Percentiles rank a stretch among this genome's conserved stretches.
phyloP scores from a whole-genome alignment of 164 flowering plant species.

The Euptelea pleiosperma region DNA sequence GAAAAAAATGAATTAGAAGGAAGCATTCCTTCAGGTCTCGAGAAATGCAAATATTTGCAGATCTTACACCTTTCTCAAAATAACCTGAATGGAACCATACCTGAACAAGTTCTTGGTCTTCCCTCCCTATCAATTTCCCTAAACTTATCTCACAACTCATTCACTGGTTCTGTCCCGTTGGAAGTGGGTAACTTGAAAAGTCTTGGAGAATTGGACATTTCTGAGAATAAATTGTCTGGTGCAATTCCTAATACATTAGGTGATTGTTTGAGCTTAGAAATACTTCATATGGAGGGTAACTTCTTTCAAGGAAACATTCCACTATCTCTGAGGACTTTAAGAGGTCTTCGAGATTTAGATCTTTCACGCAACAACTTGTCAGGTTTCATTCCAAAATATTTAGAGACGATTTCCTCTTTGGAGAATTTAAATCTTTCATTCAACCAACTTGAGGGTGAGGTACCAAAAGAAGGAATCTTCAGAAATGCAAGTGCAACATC shows the following conservation, averaged over 20 bases:
- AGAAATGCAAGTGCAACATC: neutral
- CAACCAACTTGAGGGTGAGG: conserved; percentile 5
- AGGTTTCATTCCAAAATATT: neutral
- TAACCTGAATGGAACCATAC: conserved; percentile 4
- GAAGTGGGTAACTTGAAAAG: conserved; percentile 2
- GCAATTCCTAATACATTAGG: conserved; percentile 6
- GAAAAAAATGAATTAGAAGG: no score
- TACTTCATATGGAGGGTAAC: neutral
- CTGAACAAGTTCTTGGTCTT: neutral
- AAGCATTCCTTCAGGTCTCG: no score
- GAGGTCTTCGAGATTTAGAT: neutral
- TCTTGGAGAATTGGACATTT: neutral
- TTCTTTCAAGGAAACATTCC: conserved; percentile 10
- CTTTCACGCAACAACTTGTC: conserved; percentile 9
- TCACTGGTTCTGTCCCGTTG: neutral
- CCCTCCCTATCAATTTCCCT: neutral
- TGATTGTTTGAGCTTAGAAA: neutral
- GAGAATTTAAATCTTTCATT: neutral
- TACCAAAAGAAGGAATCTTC: neutral
- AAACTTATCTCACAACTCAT: neutral
- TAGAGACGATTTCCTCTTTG: neutral
- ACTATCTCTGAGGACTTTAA: neutral
- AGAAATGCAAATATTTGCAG: no score
- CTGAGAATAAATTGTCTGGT: conserved; percentile 2
- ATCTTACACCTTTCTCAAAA: neutral